Evolutionary conservation across 495 filamentous ascomycete species (phyloP).

Genomic region (Clavariopsis aquatica): DNA sequence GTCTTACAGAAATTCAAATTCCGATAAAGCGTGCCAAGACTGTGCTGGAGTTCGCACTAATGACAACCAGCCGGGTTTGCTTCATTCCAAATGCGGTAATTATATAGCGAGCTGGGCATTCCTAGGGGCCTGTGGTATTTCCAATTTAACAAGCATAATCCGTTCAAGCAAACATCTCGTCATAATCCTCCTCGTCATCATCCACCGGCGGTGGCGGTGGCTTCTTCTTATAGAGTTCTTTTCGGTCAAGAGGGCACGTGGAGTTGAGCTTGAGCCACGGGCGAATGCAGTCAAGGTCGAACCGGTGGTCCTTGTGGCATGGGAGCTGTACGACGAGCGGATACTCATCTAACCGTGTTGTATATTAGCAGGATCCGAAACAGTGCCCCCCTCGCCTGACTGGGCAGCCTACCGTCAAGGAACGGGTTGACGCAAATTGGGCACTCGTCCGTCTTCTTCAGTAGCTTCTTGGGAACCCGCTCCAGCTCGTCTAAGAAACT

Average conservation of each 20-base stretch:
- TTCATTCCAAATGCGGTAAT: not conserved
- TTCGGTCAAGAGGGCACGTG: slow-evolving; percentile 84
- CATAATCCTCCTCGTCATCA: slow-evolving; percentile 46
- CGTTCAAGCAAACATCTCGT: slow-evolving; percentile 47
- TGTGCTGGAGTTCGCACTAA: not conserved
- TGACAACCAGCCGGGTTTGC: not conserved
- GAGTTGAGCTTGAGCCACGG: slow-evolving; percentile 89
- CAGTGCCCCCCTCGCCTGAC: not conserved
- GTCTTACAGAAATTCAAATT: not conserved
- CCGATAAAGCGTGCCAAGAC: not conserved
- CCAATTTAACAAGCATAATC: not conserved
- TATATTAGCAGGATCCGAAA: slow-evolving; percentile 6
- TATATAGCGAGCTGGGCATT: not conserved
- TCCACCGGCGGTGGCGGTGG: slow-evolving; percentile 52
- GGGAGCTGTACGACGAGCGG: slow-evolving; percentile 86
- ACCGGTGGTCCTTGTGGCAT: slow-evolving; percentile 77
- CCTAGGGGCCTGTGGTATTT: not conserved
- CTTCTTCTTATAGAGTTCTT: slow-evolving; percentile 75
- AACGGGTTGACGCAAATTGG: slow-evolving; percentile 85
- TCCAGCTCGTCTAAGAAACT: slow-evolving; percentile 82
- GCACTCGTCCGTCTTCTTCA: slow-evolving; percentile 70
- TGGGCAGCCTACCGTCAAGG: slow-evolving; percentile 63
- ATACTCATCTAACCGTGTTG: slow-evolving; percentile 54
- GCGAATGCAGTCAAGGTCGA: slow-evolving; percentile 91
- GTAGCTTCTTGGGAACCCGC: slow-evolving; percentile 66